A percentile compares a stretch with the other conserved stretches of the same genome.
phyloP scores from a whole-genome alignment of 805 yeast genomes.

The Kazachstania viticola region DNA sequence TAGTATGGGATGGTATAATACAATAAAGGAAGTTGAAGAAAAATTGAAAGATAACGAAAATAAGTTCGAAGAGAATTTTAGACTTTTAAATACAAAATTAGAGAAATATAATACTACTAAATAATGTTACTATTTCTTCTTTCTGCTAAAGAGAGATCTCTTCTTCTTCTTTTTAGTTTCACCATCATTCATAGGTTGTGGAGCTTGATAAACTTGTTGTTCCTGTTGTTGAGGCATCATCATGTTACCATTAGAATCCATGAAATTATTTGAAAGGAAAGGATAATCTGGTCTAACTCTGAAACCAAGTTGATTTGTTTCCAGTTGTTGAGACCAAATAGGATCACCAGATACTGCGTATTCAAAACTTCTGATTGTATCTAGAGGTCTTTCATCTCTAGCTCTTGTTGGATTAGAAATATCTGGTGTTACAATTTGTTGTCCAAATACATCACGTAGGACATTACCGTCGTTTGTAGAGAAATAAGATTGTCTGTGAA shows the following conservation, averaged over 20 bases:
- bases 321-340: constrained; percentile 65
- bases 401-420: constrained; percentile 85
- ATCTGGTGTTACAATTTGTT: constrained; percentile 65
- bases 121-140: constrained; percentile 29
- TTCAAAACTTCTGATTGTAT: constrained; percentile 88
- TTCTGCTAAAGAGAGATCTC: constrained; percentile 68
- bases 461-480: constrained; percentile 31
- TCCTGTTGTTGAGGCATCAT: constrained; percentile 28
- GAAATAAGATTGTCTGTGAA: constrained; percentile 28
- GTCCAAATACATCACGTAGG: constrained; percentile 72
- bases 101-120: neutral
- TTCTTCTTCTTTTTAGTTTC: constrained; percentile 52
- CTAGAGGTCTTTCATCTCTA: constrained; percentile 91
- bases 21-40: neutral
- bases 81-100: neutral
- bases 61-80: neutral
- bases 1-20: neutral
- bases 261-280: neutral
- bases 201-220: constrained; percentile 51
- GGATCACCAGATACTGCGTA: constrained; percentile 74
- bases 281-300: constrained; percentile 63
- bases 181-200: constrained; percentile 25
- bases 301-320: constrained; percentile 75
- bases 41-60: neutral
- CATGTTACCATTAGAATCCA: neutral